Percentiles rank a stretch among this genome's conserved stretches.
phyloP scores from a whole-genome alignment of 73 alveolate genomes.

The Symbiodinium natans region DNA sequence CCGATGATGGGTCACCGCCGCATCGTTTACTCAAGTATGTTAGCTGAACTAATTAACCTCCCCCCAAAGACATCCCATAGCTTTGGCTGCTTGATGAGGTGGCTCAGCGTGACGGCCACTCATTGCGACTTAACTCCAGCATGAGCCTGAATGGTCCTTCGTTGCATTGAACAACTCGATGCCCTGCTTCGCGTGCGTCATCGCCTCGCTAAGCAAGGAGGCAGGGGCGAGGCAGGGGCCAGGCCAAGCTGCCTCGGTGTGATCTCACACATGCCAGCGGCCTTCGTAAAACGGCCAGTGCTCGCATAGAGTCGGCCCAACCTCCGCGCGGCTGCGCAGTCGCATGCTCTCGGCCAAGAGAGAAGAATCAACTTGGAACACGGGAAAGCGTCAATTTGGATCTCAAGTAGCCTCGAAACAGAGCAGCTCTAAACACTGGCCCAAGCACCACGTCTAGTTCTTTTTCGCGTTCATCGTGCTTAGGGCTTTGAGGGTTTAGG shows the following conservation, averaged over 20 bases:
- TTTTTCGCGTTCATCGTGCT: too few relatives aligned
- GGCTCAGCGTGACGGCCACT: too few relatives aligned
- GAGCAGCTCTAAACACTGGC: not conserved
- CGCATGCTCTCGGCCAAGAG: not conserved
- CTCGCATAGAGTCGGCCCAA: constrained; percentile 79
- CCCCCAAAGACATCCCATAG: too few relatives aligned
- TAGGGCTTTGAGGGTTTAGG: too few relatives aligned
- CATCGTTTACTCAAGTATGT: too few relatives aligned
- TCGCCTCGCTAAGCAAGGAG: constrained; percentile 6
- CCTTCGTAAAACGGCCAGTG: constrained; percentile 90
- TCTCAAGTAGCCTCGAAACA: not conserved
- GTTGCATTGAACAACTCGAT: constrained; percentile 84
- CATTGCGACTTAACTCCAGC: too few relatives aligned
- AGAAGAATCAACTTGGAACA: not conserved
- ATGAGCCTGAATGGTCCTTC: constrained; percentile 51
- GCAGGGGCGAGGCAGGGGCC: not conserved
- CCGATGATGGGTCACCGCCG: too few relatives aligned
- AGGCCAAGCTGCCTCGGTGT: not conserved
- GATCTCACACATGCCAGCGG: too few relatives aligned
- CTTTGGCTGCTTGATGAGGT: too few relatives aligned
- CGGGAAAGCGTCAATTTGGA: too few relatives aligned
- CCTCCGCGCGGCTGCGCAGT: not conserved
- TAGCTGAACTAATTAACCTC: too few relatives aligned
- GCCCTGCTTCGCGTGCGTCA: constrained; percentile 92
- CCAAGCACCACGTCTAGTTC: not conserved